Base-by-base conservation (phyloP, 2,329 filamentous ascomycete species). In the Penicillium sp. region DNA sequence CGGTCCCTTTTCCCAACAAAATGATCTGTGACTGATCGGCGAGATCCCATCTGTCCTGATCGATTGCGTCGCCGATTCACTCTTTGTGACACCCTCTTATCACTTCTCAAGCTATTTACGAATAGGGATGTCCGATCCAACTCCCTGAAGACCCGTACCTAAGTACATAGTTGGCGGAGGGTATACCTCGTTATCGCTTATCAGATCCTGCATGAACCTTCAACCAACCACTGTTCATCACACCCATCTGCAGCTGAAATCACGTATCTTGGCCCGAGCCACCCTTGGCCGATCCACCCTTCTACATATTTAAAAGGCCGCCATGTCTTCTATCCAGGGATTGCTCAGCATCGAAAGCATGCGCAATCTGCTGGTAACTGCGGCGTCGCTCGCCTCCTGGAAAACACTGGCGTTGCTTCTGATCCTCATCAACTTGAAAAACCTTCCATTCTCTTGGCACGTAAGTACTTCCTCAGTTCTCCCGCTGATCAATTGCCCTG, bases 391-490 rank as follows among this genome's bases (percentile, higher is more conserved):
- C 22, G 48, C 56, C 6, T 64, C 65, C 8, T 70, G 68, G 68
- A 65, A 59, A 40, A 57, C 61, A 6, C 47, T 70, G 5, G 66
- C 67, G 2, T 55, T 70, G 26, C n/a, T 68, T 8, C 55, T 71
- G 32, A 64, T 64, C 1, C 39, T 71, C 3, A 47, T 66, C 28
- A 71, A 69, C 44, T 31, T 69, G 16, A 68, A 72, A 50, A 69
- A 54, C 24, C 55, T 71, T 24, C 69, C 69, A 14, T 58, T 69
- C 3, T 51, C 52, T 23, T 71, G 69, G 69, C 69, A 71, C 51
- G 69, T 71, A 63, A 52, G 69, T 64, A 6, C 40, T 28, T 6
- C 22, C n/a, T 20, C 3, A 1, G 4, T 20, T 6, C 14, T 32
- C 27, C n/a, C 27, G 29, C 28, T 22, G 23, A 29, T 24, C 22